Evolutionary conservation across 2,329 filamentous ascomycete genomes (phyloP), one percentile per base, ranked within the genome.

Genomic region (Paraphoma chrysanthemicola): DNA sequence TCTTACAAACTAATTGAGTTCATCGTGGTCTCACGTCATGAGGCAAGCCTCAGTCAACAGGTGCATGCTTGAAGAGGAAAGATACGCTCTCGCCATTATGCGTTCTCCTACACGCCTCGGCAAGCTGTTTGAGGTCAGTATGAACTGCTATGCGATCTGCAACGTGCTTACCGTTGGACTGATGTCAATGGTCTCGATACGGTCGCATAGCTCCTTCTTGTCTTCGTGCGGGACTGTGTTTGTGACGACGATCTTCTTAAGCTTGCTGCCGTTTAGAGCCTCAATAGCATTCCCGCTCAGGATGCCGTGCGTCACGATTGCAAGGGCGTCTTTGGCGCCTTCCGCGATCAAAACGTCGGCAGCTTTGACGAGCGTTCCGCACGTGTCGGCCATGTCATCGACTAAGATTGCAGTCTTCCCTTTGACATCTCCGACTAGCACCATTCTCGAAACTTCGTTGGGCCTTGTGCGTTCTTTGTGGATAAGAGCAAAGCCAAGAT

Each of bases 341-440:
- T 92, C 85, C 23, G 65, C 66, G 77, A 94, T 91, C 50, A 98
- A 86, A 0, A 93, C 94, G 54, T 92, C 89, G 14, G 94, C 95
- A 2, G 93, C 95, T 81, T 98, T 98, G 76, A 85, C 87, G 11
- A 91, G 82, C 1, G 92, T 97, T 66, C 93, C 93, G 77, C 93
- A 97, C 4, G 94, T 97, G 75, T 98, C 94, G 31, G 93, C 93
- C 92, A 98, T 97, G 76, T 98, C 94, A 76, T 98, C 94, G 46
- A 99, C 94, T 47, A 99, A 88, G 72, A 99, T 97, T 57, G 94
- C 94, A 30, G 94, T 89, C 81, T 95, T 95, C 80, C 91, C 91
- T 65, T 88, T 86, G 45, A 98, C 95, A 64, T 96, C 93, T 65
- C 95, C 95, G 48, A 98, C 94, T n/a, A 99, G 89, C 0, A 93